These are phyloP conservation scores for Prototheca wickerhamii DNA, from an alignment of 163 green algal genomes.

Conservation along the genomic window DNA sequence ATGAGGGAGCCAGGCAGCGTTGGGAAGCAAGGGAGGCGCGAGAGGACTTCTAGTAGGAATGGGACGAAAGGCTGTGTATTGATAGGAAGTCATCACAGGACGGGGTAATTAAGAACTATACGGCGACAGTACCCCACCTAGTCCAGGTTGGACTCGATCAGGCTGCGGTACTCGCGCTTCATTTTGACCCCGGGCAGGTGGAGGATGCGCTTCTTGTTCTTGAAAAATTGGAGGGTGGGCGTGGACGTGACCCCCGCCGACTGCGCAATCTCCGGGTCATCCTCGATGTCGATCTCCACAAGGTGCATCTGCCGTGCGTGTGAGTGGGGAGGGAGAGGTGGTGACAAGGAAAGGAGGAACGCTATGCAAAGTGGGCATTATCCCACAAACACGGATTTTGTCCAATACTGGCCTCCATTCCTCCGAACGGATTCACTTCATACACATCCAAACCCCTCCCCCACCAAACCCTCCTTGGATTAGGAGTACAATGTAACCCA, in stretches of 20 bases:
- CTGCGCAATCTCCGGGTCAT: slow-evolving; percentile 89
- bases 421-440: neutral
- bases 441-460: neutral
- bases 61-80: no score
- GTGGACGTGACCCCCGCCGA: slow-evolving; percentile 83
- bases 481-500: neutral
- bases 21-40: no score
- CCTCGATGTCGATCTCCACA: slow-evolving; percentile 94
- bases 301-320: slow-evolving; percentile 52
- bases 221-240: slow-evolving; percentile 63
- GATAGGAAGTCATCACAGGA: no score
- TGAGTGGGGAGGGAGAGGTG: neutral
- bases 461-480: neutral
- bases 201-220: slow-evolving; percentile 72
- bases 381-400: neutral
- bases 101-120: no score
- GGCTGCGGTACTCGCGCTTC: slow-evolving; percentile 85
- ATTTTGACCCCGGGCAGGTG: slow-evolving; percentile 86
- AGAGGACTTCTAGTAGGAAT: no score
- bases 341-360: neutral
- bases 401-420: neutral
- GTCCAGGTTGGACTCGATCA: slow-evolving; percentile 54
- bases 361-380: neutral
- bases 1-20: no score
- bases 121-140: no score